These are phyloP conservation scores for Sphaerulina musiva DNA, from an alignment of 2,329 filamentous ascomycete species.

Conservation along the genomic window DNA sequence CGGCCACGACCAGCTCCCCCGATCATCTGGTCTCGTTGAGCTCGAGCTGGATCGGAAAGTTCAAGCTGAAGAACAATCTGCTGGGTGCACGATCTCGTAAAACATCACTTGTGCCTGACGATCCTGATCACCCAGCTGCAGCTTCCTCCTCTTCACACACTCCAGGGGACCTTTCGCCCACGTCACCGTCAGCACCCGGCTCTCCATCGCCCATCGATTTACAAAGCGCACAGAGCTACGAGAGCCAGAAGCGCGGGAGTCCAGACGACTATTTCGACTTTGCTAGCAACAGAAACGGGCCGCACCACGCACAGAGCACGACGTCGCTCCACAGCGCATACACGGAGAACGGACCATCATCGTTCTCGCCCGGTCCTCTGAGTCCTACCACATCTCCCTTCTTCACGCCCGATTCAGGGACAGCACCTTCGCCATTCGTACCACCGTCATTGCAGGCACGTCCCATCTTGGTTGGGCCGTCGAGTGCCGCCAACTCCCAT, in stretches of 20 bases:
- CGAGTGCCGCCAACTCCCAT: slow-evolving; percentile 53
- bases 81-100: slow-evolving; percentile 50
- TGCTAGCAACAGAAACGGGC: slow-evolving; percentile 50
- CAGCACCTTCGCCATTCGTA: slow-evolving; percentile 58
- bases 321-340: slow-evolving; percentile 63
- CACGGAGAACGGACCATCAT: slow-evolving; percentile 58
- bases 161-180: slow-evolving; percentile 60
- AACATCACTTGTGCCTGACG: slow-evolving; percentile 54
- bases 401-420: slow-evolving; percentile 68
- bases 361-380: slow-evolving; percentile 62
- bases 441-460: slow-evolving; percentile 37
- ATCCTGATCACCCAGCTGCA: slow-evolving; percentile 58
- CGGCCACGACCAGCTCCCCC: slow-evolving; percentile 56
- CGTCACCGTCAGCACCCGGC: slow-evolving; percentile 60
- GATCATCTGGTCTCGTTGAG: slow-evolving; percentile 69
- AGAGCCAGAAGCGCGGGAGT: slow-evolving; percentile 57
- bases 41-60: slow-evolving; percentile 82
- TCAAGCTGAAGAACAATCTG: slow-evolving; percentile 79
- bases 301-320: slow-evolving; percentile 58
- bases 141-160: slow-evolving; percentile 53
- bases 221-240: slow-evolving; percentile 58
- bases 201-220: slow-evolving; percentile 64
- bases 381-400: slow-evolving; percentile 68
- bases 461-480: slow-evolving; percentile 39
- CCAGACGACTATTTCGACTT: slow-evolving; percentile 56